Percentiles rank a stretch among this genome's conserved stretches.
Evolutionary conservation across 257 asterid species (phyloP).

Genomic region (Solanum bulbocastanum): DNA sequence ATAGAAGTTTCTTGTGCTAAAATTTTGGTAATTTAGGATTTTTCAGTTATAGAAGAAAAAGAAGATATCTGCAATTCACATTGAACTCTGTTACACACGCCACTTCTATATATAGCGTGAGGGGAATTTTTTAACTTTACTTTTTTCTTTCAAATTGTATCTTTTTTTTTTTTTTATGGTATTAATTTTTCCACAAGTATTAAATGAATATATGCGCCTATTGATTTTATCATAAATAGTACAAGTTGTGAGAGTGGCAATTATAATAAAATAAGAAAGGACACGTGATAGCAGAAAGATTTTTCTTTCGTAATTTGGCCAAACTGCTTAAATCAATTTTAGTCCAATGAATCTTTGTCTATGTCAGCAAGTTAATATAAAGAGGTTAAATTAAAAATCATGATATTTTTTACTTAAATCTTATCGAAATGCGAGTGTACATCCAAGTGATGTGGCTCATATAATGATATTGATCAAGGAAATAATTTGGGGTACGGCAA

Average conservation of each 20-base stretch:
- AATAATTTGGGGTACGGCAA: neutral
- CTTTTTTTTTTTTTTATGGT: neutral
- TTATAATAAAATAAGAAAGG: constrained; percentile 13
- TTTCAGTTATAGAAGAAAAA: neutral
- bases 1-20: neutral
- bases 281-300: constrained; percentile 54
- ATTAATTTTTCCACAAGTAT: constrained; percentile 6
- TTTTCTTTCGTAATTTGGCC: constrained; percentile 14
- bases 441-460: neutral
- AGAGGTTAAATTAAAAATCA: neutral
- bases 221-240: neutral
- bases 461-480: neutral
- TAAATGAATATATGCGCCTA: constrained; percentile 8
- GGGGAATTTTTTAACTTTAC: neutral
- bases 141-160: neutral
- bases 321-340: neutral
- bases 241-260: neutral
- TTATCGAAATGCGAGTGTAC: neutral
- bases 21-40: neutral
- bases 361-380: neutral
- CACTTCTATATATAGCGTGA: constrained; percentile 21
- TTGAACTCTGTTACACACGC: neutral
- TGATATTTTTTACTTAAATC: neutral
- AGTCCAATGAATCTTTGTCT: neutral
- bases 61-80: neutral